These are phyloP conservation scores for Nematodospora valgi DNA, from an alignment of 805 yeast genomes.

Conservation along the genomic window DNA sequence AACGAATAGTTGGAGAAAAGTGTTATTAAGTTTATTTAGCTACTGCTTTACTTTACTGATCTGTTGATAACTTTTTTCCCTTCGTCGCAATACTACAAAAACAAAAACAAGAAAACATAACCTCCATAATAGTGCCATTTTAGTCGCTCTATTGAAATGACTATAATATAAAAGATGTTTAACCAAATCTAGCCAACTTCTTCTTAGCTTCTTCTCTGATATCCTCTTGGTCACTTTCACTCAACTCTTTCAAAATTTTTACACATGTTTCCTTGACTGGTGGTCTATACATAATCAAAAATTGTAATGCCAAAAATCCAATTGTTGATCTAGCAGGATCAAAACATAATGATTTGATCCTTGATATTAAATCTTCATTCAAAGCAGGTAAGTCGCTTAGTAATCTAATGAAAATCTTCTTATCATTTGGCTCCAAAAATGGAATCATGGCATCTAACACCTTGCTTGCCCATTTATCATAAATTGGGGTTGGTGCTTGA, in stretches of 20 bases:
- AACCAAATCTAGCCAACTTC: slow-evolving; percentile 47
- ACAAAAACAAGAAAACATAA: neutral
- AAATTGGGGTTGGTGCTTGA: slow-evolving; percentile 42
- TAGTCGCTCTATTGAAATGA: neutral
- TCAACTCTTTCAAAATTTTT: slow-evolving; percentile 44
- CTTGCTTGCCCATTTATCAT: slow-evolving; percentile 65
- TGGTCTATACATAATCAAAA: slow-evolving; percentile 84
- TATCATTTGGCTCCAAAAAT: slow-evolving; percentile 75
- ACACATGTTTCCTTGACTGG: slow-evolving; percentile 64
- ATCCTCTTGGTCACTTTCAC: slow-evolving; percentile 45
- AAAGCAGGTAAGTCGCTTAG: slow-evolving; percentile 85
- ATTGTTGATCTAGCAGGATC: slow-evolving; percentile 81
- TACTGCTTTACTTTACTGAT: neutral
- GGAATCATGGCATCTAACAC: slow-evolving; percentile 80
- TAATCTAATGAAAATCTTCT: slow-evolving; percentile 75
- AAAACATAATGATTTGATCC: slow-evolving; percentile 68
- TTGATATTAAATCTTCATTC: slow-evolving; percentile 55
- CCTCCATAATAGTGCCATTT: no score
- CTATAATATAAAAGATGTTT: neutral
- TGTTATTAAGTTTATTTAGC: neutral
- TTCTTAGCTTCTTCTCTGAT: slow-evolving; percentile 45
- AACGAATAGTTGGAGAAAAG: neutral
- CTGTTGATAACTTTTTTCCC: neutral
- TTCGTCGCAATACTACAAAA: neutral
- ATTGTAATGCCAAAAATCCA: slow-evolving; percentile 81